Base-by-base conservation (phyloP, 495 filamentous ascomycete species). In the Cenococcum geophilum region DNA sequence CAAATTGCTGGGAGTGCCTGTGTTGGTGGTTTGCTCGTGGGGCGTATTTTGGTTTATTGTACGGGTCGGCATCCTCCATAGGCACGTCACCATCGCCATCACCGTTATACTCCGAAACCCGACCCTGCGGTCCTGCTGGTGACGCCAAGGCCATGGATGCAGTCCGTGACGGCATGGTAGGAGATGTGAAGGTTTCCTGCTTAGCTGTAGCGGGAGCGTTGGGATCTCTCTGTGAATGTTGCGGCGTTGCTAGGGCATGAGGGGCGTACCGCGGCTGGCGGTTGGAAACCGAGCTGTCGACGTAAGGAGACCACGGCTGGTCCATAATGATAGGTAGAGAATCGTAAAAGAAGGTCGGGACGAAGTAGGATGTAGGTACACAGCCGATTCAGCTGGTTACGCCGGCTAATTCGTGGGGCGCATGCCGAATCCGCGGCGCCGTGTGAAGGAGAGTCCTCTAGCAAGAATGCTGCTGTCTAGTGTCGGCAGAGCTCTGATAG, bases 1-100 rank as follows among this genome's bases (percentile, higher is more conserved):
- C 78, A 60, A 82, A 85, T 67, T 86, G 83, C 54, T 82, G 80
- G 18, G 83, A 86, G 6, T 81, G 74, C 35, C 83, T 76, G 59
- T 80, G 77, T 66, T 83, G 81, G 63, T 84, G 82, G 72, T 86
- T 84, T 59, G 81, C 83, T 47, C 86, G 80, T 76, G 88, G 81
- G 50, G 89, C 82, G 52, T 95, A 93, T 72, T 92, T 92, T 64
- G 85, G 80, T 69, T 82, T 79, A 73, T 86, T 86, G 77, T 91
- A 95, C 43, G 86, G 83, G 72, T 95, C 90, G 40, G 88, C 89
- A 71, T 96, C 92, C 72, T 93, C 89, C 91, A 97, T 97, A 47
- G 86, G 80, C 60, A 93, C 84, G 78, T 96, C 91, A 64, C 84
- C 85, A 78, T 97, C 91, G 60, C 83, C 82, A 73, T 91, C 92